Percentiles rank a stretch among this genome's conserved stretches.
These are phyloP conservation scores for Grigorovia humatica DNA, from an alignment of 805 yeast species.

Conservation along the genomic window DNA sequence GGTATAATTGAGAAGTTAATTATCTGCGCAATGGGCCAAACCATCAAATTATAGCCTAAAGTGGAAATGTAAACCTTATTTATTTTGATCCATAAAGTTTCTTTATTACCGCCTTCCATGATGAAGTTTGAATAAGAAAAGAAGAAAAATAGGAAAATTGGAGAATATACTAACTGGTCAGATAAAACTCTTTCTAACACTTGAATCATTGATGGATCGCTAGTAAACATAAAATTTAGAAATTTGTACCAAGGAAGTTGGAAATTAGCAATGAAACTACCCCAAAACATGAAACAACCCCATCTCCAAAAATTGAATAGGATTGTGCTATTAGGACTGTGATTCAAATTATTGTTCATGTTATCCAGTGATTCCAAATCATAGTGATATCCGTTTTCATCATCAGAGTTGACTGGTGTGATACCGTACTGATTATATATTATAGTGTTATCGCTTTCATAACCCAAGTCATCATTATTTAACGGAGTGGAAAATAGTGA, in stretches of 20 bases:
- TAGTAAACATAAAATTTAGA: constrained; percentile 64
- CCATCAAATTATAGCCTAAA: constrained; percentile 52
- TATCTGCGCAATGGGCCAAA: constrained; percentile 81
- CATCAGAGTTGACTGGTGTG: constrained; percentile 5
- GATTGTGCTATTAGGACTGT: not conserved
- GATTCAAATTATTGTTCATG: constrained; percentile 3
- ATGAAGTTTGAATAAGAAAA: constrained; percentile 77
- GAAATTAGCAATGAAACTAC: constrained; percentile 66
- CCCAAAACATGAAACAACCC: constrained; percentile 80
- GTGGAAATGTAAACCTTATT: constrained; percentile 58
- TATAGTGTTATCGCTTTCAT: constrained; percentile 18
- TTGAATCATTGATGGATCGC: constrained; percentile 74
- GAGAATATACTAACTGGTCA: constrained; percentile 86
- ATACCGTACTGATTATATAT: constrained; percentile 24
- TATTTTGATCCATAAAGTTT: constrained; percentile 55
- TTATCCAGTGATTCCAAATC: constrained; percentile 1
- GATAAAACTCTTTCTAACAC: constrained; percentile 79
- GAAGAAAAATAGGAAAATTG: constrained; percentile 68
- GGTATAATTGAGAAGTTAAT: constrained; percentile 65
- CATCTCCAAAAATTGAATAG: constrained; percentile 58
- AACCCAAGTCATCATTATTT: constrained; percentile 6
- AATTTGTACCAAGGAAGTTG: constrained; percentile 87
- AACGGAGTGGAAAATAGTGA: not conserved
- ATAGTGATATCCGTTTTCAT: not conserved
- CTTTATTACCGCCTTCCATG: constrained; percentile 61